Conservation (phyloP, 345 rosid species). For the Alliaria petiolata region DNA sequence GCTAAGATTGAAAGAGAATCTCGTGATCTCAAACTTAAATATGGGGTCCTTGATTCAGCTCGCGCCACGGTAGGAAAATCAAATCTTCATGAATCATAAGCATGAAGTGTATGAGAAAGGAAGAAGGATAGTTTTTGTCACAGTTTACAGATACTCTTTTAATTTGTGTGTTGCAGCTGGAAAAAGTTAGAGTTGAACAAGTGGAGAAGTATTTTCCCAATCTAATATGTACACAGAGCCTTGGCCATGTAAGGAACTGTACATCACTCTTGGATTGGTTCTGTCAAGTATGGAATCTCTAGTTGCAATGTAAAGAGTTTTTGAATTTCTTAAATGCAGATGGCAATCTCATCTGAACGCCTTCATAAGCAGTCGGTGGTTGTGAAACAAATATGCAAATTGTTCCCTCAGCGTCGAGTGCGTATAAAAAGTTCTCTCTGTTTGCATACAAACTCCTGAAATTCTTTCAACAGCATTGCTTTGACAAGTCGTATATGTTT, state of each 20-base stretch:
- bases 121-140: not conserved
- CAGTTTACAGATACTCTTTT: not conserved
- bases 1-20: slow-evolving; percentile 58
- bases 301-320: not conserved
- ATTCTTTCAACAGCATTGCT: not conserved
- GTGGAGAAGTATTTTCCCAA: slow-evolving; percentile 83
- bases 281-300: not conserved
- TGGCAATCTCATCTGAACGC: slow-evolving; percentile 83
- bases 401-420: slow-evolving; percentile 87
- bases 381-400: slow-evolving; percentile 83
- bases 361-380: slow-evolving; percentile 89
- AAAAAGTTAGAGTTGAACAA: slow-evolving; percentile 57
- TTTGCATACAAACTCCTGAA: not conserved
- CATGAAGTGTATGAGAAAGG: not conserved
- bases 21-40: slow-evolving; percentile 45
- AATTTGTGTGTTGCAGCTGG: slow-evolving; percentile 46
- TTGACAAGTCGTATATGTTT: not conserved
- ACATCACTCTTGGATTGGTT: not conserved
- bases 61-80: slow-evolving; percentile 39
- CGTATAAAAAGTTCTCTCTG: not conserved
- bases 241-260: slow-evolving; percentile 66
- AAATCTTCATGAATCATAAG: not conserved
- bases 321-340: slow-evolving; percentile 45
- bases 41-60: slow-evolving; percentile 73
- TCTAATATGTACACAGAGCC: slow-evolving; percentile 65